Conservation (phyloP, 352 stramenopile genomes). For the Globisporangium nagaii region DNA sequence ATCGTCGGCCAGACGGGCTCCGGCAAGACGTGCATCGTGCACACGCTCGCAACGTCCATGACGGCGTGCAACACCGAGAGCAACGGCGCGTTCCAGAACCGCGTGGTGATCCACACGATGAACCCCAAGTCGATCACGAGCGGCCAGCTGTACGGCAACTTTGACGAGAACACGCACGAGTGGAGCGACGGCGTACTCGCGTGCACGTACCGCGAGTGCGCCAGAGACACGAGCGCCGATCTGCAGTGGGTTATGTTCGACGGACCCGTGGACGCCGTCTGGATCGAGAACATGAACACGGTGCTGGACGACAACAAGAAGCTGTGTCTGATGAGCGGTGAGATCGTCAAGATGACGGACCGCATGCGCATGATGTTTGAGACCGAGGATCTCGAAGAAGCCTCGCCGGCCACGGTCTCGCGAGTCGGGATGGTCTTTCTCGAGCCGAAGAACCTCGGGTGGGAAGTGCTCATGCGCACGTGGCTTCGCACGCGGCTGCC, state of each 20-base stretch:
- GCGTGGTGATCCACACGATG: slow-evolving; percentile 84
- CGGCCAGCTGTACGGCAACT: slow-evolving; percentile 93
- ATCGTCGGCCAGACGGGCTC: slow-evolving; percentile 92
- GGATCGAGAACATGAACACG: slow-evolving; percentile 97
- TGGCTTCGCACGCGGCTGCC: slow-evolving; percentile 74
- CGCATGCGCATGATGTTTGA: slow-evolving; percentile 96
- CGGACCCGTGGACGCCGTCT: slow-evolving; percentile 90
- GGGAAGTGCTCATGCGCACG: slow-evolving; percentile 83
- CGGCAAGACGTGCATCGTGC: slow-evolving; percentile 92
- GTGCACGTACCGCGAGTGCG: slow-evolving; percentile 92
- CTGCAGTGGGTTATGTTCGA: slow-evolving; percentile 94
- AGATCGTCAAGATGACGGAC: slow-evolving; percentile 94
- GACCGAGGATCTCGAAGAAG: slow-evolving; percentile 88
- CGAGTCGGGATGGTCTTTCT: slow-evolving; percentile 93
- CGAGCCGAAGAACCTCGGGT: slow-evolving; percentile 88
- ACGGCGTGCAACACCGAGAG: slow-evolving; percentile 60
- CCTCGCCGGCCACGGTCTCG: slow-evolving; percentile 87
- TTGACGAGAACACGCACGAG: slow-evolving; percentile 93
- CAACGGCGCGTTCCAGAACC: slow-evolving; percentile 49
- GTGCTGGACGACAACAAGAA: slow-evolving; percentile 94
- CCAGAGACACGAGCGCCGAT: slow-evolving; percentile 73
- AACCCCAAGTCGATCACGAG: slow-evolving; percentile 95
- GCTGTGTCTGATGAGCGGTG: slow-evolving; percentile 91
- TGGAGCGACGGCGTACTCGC: slow-evolving; percentile 94
- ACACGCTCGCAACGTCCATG: slow-evolving; percentile 74